Base-by-base conservation (phyloP, 768 basidiomycete genomes). In the Mycena epipterygia region DNA sequence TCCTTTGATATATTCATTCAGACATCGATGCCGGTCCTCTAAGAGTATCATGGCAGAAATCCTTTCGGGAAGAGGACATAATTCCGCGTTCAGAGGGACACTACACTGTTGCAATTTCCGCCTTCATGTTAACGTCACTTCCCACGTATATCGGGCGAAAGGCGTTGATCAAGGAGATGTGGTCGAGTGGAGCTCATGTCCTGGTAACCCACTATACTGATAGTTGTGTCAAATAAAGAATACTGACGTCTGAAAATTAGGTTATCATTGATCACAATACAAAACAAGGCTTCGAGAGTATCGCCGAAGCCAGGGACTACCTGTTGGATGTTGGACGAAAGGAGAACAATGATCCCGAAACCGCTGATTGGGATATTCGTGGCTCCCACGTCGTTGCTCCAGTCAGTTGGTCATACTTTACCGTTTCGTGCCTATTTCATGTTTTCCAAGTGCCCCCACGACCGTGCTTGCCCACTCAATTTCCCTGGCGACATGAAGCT, bases 331-430 rank as follows among this genome's bases (percentile, higher is more conserved):
- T 90, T 74, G 93, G 94, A 37, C 80, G 81, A 74, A 87, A 86
- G 76, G 91, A 91, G 78, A 65, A 82, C n/a, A 87, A 87, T 59
- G 85, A 88, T 72, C 79, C 84, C 16, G 82, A 82, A 70, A 78
- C 77, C 55, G 76, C 75, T n/a, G 74, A 77, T 11, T 79, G 77
- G 73, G 69, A 81, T 51, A 72, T 85, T 61, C 80, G 81, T 49
- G 95, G 94, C 16, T 89, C 89, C 32, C 93, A 96, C 81, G 93
- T 97, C n/a, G 84, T 97, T 57, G 96, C 96, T 60, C 96, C 96
- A 32, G 95, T 96, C 79, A 79, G 91, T 81, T 72, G 67, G 44
- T 66, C 37, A 66, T 56, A 37, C 60, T 70, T 19, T 63, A 64
- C 63, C 27, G 32, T 33, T 32, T 37, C 49, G 42, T 41, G 29